A percentile compares a stretch with the other conserved stretches of the same genome.
Conservation (phyloP, 768 basidiomycete species). For the Boletellus ananiceps region DNA sequence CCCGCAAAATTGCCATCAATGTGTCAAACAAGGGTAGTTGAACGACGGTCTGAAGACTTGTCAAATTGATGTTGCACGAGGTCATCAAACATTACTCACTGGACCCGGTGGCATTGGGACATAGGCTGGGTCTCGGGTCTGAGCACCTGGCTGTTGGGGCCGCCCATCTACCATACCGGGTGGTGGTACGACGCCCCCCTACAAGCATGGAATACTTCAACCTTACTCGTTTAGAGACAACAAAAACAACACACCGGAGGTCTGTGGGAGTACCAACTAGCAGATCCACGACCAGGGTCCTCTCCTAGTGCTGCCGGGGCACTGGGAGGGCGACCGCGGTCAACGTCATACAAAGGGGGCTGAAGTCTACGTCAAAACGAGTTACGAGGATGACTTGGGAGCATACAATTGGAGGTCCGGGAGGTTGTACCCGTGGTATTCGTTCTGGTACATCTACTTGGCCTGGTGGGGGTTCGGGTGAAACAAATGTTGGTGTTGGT, state of each 20-base stretch:
- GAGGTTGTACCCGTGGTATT: slow-evolving; percentile 21
- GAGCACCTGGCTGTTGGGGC: slow-evolving; percentile 21
- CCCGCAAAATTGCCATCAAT: slow-evolving; percentile 64
- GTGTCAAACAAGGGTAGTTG: slow-evolving; percentile 66
- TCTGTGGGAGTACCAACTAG: slow-evolving; percentile 23
- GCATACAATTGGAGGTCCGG: slow-evolving; percentile 21
- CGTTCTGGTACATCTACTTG: slow-evolving; percentile 15
- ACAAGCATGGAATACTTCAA: neutral
- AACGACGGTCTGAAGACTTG: slow-evolving; percentile 46
- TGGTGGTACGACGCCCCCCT: slow-evolving; percentile 24
- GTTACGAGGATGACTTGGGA: neutral
- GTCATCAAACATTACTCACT: slow-evolving; percentile 34
- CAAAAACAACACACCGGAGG: slow-evolving; percentile 15
- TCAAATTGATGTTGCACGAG: neutral
- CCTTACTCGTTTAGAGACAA: neutral
- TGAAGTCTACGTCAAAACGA: slow-evolving; percentile 9
- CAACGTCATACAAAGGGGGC: slow-evolving; percentile 20
- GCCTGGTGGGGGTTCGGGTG: slow-evolving; percentile 9
- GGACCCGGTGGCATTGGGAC: slow-evolving; percentile 49
- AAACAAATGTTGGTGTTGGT: neutral
- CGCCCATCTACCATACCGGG: slow-evolving; percentile 20
- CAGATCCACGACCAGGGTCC: slow-evolving; percentile 12
- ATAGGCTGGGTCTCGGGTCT: slow-evolving; percentile 30
- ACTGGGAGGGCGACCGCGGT: slow-evolving; percentile 16
- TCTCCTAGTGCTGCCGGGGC: slow-evolving; percentile 20